These are phyloP conservation scores for Linderina pennispora DNA, from an alignment of 192 early-diverging fungal genomes.

Conservation along the genomic window DNA sequence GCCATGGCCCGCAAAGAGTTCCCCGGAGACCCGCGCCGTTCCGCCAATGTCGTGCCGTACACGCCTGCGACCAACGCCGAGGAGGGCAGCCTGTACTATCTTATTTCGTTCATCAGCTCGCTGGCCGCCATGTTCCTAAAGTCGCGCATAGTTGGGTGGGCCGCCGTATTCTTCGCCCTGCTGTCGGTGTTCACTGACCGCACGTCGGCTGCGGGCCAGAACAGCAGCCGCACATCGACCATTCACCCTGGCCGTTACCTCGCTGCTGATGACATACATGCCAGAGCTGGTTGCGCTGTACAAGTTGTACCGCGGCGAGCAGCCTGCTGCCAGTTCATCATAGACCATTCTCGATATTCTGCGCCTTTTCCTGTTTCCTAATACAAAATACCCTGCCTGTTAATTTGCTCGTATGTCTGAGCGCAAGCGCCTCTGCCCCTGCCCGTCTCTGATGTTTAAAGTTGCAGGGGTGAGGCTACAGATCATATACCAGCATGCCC, in stretches of 20 bases:
- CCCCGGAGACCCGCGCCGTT: constrained; percentile 38
- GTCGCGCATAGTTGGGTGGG: constrained; percentile 31
- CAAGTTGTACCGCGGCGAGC: constrained; percentile 1
- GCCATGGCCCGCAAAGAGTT: constrained; percentile 34
- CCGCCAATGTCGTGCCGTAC: constrained; percentile 26
- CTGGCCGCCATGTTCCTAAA: constrained; percentile 39
- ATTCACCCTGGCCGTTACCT: constrained; percentile 32
- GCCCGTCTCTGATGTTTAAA: no score
- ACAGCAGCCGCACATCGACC: constrained; percentile 32
- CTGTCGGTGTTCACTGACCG: constrained; percentile 35
- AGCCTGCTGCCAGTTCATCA: neutral
- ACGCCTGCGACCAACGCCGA: constrained; percentile 19
- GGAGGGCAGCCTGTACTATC: constrained; percentile 40
- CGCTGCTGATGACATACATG: constrained; percentile 39
- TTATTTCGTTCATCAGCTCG: constrained; percentile 34
- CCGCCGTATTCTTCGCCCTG: constrained; percentile 27
- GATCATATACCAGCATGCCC: no score
- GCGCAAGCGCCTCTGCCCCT: no score
- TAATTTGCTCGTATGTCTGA: no score
- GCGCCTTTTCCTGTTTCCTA: neutral
- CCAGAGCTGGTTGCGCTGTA: constrained; percentile 25
- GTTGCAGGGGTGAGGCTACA: no score
- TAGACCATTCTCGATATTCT: neutral
- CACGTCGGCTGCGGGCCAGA: constrained; percentile 17
- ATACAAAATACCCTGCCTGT: neutral